Evolutionary conservation across 371 early-diverging fungal genomes (phyloP).

Genomic region (Mortierella sp.): DNA sequence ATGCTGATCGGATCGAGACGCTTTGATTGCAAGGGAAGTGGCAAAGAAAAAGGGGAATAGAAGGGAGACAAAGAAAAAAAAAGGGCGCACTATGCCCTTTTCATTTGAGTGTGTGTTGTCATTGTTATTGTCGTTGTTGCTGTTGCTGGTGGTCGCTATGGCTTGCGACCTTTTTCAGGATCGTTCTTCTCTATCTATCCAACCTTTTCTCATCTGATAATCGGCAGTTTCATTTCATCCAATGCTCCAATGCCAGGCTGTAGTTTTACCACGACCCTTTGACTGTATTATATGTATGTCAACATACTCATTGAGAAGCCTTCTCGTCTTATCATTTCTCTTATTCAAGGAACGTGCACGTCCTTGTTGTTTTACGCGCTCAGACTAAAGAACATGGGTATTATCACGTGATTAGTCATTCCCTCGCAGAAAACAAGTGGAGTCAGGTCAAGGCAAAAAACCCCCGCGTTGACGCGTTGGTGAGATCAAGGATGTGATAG

Average conservation of each 20-base stretch:
- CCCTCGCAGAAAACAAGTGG: no score
- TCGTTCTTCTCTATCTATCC: no score
- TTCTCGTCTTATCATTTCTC: neutral
- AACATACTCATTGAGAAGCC: neutral
- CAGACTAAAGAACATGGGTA: no score
- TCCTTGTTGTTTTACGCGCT: no score
- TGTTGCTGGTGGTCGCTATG: neutral
- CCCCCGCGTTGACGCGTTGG: no score
- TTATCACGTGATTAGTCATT: neutral
- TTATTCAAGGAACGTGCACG: neutral
- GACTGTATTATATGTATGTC: neutral
- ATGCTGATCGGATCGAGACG: no score
- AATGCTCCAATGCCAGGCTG: neutral
- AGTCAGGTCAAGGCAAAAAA: no score
- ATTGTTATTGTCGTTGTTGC: neutral
- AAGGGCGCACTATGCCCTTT: no score
- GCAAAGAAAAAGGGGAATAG: neutral
- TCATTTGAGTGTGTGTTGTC: no score
- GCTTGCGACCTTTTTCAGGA: neutral
- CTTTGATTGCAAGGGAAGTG: neutral
- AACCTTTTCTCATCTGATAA: neutral
- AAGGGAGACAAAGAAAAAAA: no score
- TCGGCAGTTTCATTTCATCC: neutral
- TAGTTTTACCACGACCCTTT: slow-evolving; percentile 4
- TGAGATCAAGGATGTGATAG: no score